Evolutionary conservation across 805 yeast species (phyloP).

Genomic region (Starmera quercuum): DNA sequence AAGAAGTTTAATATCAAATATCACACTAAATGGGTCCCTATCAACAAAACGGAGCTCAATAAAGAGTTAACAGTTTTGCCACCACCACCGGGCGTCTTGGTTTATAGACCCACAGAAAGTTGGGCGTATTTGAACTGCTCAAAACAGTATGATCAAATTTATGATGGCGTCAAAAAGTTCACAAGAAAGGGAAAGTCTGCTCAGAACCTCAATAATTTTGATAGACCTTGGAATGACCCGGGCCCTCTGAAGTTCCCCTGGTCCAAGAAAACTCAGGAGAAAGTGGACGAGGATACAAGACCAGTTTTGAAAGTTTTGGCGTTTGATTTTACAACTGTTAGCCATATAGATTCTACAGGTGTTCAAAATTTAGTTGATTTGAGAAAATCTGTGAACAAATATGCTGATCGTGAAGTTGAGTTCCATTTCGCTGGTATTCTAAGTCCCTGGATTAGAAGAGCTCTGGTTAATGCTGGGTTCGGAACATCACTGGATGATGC

Average conservation of each 20-base stretch:
- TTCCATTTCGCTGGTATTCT: slow-evolving; percentile 82
- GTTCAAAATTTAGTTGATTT: slow-evolving; percentile 73
- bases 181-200: slow-evolving; percentile 56
- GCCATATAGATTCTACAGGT: slow-evolving; percentile 73
- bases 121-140: slow-evolving; percentile 80
- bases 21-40: slow-evolving; percentile 66
- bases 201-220: slow-evolving; percentile 27
- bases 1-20: slow-evolving; percentile 25
- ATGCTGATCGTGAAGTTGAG: slow-evolving; percentile 79
- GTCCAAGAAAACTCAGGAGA: slow-evolving; percentile 15
- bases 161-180: slow-evolving; percentile 53
- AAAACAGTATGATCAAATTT: slow-evolving; percentile 57
- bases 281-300: slow-evolving; percentile 36
- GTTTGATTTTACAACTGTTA: slow-evolving; percentile 73
- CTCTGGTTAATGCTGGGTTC: slow-evolving; percentile 68
- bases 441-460: slow-evolving; percentile 82
- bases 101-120: slow-evolving; percentile 75
- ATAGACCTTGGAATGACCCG: slow-evolving; percentile 88
- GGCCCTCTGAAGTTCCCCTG: slow-evolving; percentile 42
- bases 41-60: slow-evolving; percentile 42
- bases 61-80: slow-evolving; percentile 49
- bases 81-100: slow-evolving; percentile 89
- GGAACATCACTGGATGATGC: slow-evolving; percentile 44
- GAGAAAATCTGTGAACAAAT: slow-evolving; percentile 59
- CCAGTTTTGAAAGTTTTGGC: slow-evolving; percentile 69